Base-by-base conservation (phyloP, 768 basidiomycete genomes). In the Trametes villosa region DNA sequence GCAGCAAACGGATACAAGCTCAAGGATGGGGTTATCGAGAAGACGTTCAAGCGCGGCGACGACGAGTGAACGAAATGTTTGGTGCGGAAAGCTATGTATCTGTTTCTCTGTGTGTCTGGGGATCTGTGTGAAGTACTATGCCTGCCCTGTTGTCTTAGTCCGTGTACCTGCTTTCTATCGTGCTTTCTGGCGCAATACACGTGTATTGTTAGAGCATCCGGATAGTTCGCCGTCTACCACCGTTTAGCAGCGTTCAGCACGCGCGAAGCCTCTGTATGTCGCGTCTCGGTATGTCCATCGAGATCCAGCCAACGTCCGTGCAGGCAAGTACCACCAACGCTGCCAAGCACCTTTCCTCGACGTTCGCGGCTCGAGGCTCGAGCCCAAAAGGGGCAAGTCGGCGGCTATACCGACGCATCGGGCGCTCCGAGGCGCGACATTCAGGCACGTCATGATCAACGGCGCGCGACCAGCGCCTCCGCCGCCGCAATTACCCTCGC, bases 1-100 rank as follows among this genome's bases (percentile, higher is more conserved):
- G 69, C 77, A 17, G 80, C 92, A 13, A 99, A 99, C 68, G 96
- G 96, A 3, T 99, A 98, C 77, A 86, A 84, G 66, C 71, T 91
- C 40, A 81, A 81, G 20, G 84, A 84, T 33, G 74, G 74, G 41
- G 75, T 79, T 36, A 91, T 94, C 57, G 88, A 91, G 71, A 94
- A 94, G 73, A 81, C 79, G 59, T 94, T 93, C 76, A 80, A 76
- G 65, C 65, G 67, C 22, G 61, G 65, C 29, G 68, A 63, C 20
- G 65, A 67, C 30, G 41, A 36, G 31, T 57, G 44, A 57, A 26
- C 20, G n/a, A n/a, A n/a, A n/a, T n/a, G 22, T 9, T 29, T 18
- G 33, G 5, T 15, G 33, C 18, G 9, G 13, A 9, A 15, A 31
- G 22, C 12, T 13, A n/a, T 20, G 33, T 36, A 26, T 51, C 7